Evolutionary conservation across 2,329 filamentous ascomycete species (phyloP), one percentile per base, ranked within the genome.

Genomic region (Eutypella sp.): DNA sequence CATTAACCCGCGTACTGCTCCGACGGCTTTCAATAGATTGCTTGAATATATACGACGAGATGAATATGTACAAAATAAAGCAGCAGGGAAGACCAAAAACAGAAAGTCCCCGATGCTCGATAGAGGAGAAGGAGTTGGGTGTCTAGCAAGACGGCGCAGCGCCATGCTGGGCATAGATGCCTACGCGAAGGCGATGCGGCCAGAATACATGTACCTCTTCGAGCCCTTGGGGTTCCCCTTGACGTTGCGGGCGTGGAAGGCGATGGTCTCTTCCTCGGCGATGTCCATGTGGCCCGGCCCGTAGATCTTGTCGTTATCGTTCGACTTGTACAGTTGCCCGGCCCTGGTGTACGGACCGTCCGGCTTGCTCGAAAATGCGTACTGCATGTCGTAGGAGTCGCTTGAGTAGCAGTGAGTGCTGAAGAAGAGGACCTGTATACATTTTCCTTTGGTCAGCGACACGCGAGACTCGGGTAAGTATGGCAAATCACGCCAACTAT

Each of bases 361-460:
- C 23, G 62, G 59, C 2, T 57, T 61, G 45, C 48, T 56, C 13
- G 59, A 61, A 40, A 57, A 62, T 3, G 60, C 60, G 41, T 62
- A 61, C 42, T 63, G 58, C 50, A 62, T 57, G n/a, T 62, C 60
- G 44, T 62, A 63, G 46, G 61, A 57, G 43, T 63, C 60, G 46
- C 55, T 62, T 2, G 55, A 52, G 47, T 60, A 62, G 52, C 60
- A 63, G 42, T 62, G 58, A 8, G 59, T 55, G 47, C 59, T 61
- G 45, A 61, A 63, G 49, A 63, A 62, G 13, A 63, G 47, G 36
- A 39, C 3, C 36, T 39, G n/a, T 11, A 23, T 24, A n/a, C n/a
- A n/a, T n/a, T n/a, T n/a, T n/a, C n/a, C n/a, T n/a, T n/a, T n/a
- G n/a, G n/a, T n/a, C n/a, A n/a, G n/a, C n/a, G n/a, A n/a, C n/a